Base-by-base conservation (phyloP, 2,329 filamentous ascomycete species). In the Cadophora sp. region DNA sequence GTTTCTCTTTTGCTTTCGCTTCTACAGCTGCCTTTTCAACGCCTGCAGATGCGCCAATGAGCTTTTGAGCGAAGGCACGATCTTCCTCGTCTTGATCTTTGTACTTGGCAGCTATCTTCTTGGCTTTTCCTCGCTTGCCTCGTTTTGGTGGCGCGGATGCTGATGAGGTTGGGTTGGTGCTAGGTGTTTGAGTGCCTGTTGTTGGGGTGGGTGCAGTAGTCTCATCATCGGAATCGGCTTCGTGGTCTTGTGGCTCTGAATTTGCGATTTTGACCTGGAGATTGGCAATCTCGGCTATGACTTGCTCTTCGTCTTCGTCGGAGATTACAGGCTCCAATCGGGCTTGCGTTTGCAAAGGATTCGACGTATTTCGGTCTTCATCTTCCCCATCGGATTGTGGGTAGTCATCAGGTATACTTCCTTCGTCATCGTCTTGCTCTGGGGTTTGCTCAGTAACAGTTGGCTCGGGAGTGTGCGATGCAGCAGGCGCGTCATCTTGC, bases 81-180 rank as follows among this genome's bases (percentile, higher is more conserved):
- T 99, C 96, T 79, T 97, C 95, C 64, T 97, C 94, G 73, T 98
- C 95, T 83, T 98, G 96, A 73, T 96, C 83, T 55, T 91, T 95
- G 80, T 99, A 99, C 78, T 97, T 97, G 66, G 87, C 83, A 3
- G 93, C 93, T 1, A 93, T 89, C 78, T 96, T 97, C 82, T 96
- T 97, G 51, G 90, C 89, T 77, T 97, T 97, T 67, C 85, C 86
- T 66, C 87, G 89, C 78, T 96, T 93, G 36, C 94, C 93, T 66
- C 94, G 89, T 76, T 89, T 91, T 39, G 79, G 74, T 66, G 78
- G 83, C 16, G 68, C 77, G 70, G 70, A 79, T 72, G 70, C 78
- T 75, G 83, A 87, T 78, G 83, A 84, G 1, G 60, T 39, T 27
- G 18, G 30, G 27, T 14, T 56, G 48, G 78, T 74, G 62, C 79